Base-by-base conservation (phyloP, 805 yeast species). In the Nakazawaea laoshanensis region DNA sequence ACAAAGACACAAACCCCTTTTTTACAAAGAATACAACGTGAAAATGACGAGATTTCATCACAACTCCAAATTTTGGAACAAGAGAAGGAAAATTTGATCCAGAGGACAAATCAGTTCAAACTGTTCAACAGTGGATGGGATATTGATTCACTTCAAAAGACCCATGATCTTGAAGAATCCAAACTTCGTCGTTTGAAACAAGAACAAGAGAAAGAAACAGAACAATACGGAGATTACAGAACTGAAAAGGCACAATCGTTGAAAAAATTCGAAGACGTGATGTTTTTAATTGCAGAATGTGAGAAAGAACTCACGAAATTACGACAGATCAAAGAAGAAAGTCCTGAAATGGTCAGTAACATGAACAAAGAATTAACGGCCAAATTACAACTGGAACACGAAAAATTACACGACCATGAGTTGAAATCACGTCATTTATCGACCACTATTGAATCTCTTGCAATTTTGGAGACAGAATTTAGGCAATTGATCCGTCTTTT, bases 1-100 rank as follows among this genome's bases (percentile, higher is more conserved):
- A 67, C 94, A 43, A 94, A 84, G 44, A 85, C 77, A 42, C 76
- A 82, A 38, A 69, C 77, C 50, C 66, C 63, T 16, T 87, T 80
- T 43, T 77, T 82, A 47, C 85, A 77, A 40, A 70, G 69, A 17
- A 58, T 81, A 17, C 72, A 79, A 19, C 57, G 65, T 5, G 60
- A 64, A 28, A 70, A 76, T 39, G 81, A 77, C 33, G 48, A 60
- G 8, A 56, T 69, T 30, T 53, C 73, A 13, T 67, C 65, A 18
- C 59, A 64, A 33, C 60, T 64, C 29, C 63, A 66, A 36, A 52
- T 58, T 12, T 60, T 69, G 52, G 62, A 20, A 63, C 58, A 29
- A 63, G 59, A 39, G 65, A 61, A 40, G 57, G 55, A 33, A 45
- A 49, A 4, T 39, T 67, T 29, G 51, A 48, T 34, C 53, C 49